Evolutionary conservation across 495 filamentous ascomycete species (phyloP), one percentile per base, ranked within the genome.

Genomic region (Hypoxylon rickii): DNA sequence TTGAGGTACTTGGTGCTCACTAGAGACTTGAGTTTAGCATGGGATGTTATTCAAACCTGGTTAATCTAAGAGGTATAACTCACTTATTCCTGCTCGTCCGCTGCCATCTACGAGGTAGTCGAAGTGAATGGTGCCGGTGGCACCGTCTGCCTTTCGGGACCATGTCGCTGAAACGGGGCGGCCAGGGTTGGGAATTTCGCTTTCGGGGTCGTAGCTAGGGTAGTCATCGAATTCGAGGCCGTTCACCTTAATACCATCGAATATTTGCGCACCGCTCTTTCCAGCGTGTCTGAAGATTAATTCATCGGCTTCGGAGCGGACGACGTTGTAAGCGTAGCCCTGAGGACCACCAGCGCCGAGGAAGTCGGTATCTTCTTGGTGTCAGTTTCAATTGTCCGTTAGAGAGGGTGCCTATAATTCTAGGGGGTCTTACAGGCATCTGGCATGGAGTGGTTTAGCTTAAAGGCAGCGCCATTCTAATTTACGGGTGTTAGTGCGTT

Each of bases 1-100:
- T 38, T 38, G 6, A 38, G 34, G 34, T 38, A 38, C 13, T 38
- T 38, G 34, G 34, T 38, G 34, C 34, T 38, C 34, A 38, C 24
- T 29, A 10, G 4, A 29, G 24, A 10, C 24, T 29, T 10, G 24
- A 29, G 24, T 4, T 29, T 29, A 29, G 24, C 10, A 10, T 4
- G 4, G 4, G 24, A 29, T 29, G 24, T 29, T 29, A 10, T 10
- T 29, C 4, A 10, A 29, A 10, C 10, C n/a, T n/a, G n/a, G n/a
- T n/a, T n/a, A n/a, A 29, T 10, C 24, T 10, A 29, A 10, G 24
- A 29, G 10, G 24, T 4, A 29, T 29, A 29, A 29, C 24, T 29
- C 10, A 29, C 24, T 38, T 5, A 38, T 38, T 38, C 34, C 34
- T 5, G 34, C 34, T 4, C 34, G n/a, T 16, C 34, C 34, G 18